Base-by-base conservation (phyloP, 257 asterid species). In the Plantago elongata region DNA sequence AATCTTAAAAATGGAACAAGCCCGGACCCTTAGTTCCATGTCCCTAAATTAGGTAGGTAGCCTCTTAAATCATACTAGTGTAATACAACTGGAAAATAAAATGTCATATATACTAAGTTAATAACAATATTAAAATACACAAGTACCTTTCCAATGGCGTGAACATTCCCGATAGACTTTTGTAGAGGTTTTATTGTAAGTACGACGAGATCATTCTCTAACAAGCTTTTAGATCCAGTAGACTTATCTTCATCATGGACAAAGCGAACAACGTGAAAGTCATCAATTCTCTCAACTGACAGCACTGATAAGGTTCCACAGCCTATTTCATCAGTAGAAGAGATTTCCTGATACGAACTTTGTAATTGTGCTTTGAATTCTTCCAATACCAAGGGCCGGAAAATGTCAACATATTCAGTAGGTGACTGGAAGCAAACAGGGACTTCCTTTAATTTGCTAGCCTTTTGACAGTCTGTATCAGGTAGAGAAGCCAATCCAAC, bases 341-440 rank as follows among this genome's bases (percentile, higher is more conserved):
- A 44, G 75, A 79, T 78, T 85, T 92, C 99, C 83, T 78, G 94
- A 63, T 86, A 87, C 66, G 97, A 84, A 81, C 82, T 86, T 66
- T 62, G 87, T 78, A 92, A 61, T 69, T 92, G 97, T 45, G 99
- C 99, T 72, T 92, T 92, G 49, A 92, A 89, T 80, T 92, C 99
- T 81, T 92, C 97, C 65, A 92, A 71, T 56, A 89, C 82, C 74
- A 92, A 73, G 44, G 97, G 95, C 34, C 84, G 96, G 80, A 92
- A 89, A 72, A 92, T 82, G 64, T 89, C 89, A 76, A 84, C 78
- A 79, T 92, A 92, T 66, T 75, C 96, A 60, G 81, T 93, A 51
- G 94, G 79, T 63, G 99, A 83, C 72, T 74, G 77, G 75, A 92
- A 92, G 79, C 79, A 80, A 61, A 87, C 84, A 65, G 99, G 99